A percentile compares a stretch with the other conserved stretches of the same genome.
phyloP scores from a whole-genome alignment of 208 protist species.

The Trypanosomatidae sp. region DNA sequence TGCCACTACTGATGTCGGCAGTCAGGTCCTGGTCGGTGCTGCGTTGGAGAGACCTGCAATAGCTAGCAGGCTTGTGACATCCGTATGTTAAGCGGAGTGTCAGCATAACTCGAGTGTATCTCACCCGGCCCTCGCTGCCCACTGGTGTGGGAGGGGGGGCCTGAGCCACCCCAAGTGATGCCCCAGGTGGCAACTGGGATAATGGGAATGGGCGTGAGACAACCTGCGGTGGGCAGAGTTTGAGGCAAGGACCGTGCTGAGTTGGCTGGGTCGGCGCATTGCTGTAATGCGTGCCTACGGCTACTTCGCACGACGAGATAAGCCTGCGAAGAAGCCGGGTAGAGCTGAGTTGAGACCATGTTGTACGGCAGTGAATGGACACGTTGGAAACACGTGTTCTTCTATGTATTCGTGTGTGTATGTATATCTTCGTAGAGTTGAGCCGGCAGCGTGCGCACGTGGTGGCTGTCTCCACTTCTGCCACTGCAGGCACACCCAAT shows the following conservation, averaged over 20 bases:
- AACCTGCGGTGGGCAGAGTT: background rate
- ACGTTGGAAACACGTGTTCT: background rate
- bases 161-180: background rate
- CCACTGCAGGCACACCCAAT: background rate
- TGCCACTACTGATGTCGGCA: background rate
- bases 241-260: background rate
- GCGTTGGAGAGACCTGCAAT: background rate
- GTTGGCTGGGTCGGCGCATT: too few relatives aligned
- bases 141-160: background rate
- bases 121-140: background rate
- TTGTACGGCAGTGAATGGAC: too few relatives aligned
- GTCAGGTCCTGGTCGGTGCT: background rate
- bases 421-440: background rate
- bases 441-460: background rate
- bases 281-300: too few relatives aligned
- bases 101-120: background rate
- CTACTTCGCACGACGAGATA: too few relatives aligned
- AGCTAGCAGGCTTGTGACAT: background rate
- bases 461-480: background rate
- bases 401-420: background rate
- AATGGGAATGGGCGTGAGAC: background rate
- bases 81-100: background rate
- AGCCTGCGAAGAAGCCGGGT: too few relatives aligned
- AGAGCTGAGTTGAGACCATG: too few relatives aligned
- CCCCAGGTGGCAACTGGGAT: background rate